Percentiles rank a stretch among this genome's conserved stretches.
Evolutionary conservation across 2,329 filamentous ascomycete genomes (phyloP).

Genomic region (Cordyceps militaris): DNA sequence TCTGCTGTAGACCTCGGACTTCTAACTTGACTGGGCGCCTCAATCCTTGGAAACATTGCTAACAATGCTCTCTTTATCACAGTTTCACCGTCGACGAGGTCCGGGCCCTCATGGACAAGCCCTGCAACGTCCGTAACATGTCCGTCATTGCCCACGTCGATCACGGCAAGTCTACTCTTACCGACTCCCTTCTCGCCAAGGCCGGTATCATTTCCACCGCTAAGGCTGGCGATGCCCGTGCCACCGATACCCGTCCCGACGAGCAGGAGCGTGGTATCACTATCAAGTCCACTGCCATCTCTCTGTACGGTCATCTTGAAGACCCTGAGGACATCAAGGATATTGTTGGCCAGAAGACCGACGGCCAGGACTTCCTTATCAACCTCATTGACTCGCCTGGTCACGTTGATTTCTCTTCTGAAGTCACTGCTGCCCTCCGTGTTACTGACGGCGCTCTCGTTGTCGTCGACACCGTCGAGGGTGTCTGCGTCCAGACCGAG

Average conservation of each 20-base stretch:
- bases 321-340: conserved; percentile 89
- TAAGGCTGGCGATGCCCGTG: conserved; percentile 92
- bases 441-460: conserved; percentile 99
- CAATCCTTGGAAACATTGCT: not conserved
- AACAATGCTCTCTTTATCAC: conserved; percentile 16
- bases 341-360: conserved; percentile 77
- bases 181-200: conserved; percentile 98
- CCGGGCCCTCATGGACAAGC: conserved; percentile 71
- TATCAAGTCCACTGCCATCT: conserved; percentile 99
- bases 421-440: conserved; percentile 98
- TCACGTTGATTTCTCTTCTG: conserved; percentile 99
- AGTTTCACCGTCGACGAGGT: conserved; percentile 99
- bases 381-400: conserved; percentile 99
- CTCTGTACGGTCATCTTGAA: conserved; percentile 80
- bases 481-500: conserved; percentile 99
- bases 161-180: conserved; percentile 99
- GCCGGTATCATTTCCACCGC: conserved; percentile 98
- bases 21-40: not conserved
- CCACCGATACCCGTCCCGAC: conserved; percentile 93
- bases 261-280: conserved; percentile 99
- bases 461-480: conserved; percentile 98
- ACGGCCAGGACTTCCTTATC: conserved; percentile 97
- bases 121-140: conserved; percentile 83
- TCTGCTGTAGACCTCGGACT: not conserved
- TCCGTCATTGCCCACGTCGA: conserved; percentile 99